phyloP scores from a whole-genome alignment of 2,329 filamentous ascomycete species.

The Rhinocladiella similis region DNA sequence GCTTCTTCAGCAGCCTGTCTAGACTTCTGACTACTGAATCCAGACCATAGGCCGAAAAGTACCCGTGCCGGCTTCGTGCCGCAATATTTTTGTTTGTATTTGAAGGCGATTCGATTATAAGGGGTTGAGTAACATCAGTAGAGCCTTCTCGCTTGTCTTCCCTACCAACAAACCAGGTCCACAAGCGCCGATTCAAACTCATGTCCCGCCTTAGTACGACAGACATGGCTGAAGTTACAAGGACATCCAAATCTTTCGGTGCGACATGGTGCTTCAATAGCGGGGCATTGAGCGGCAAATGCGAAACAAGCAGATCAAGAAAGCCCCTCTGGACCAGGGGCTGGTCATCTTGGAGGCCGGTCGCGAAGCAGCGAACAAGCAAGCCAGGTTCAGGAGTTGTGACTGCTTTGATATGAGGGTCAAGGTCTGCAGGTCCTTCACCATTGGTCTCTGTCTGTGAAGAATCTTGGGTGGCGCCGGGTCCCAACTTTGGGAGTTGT shows the following conservation, averaged over 20 bases:
- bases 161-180: constrained; percentile 92
- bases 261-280: constrained; percentile 77
- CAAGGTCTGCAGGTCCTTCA: constrained; percentile 44
- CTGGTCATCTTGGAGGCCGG: constrained; percentile 83
- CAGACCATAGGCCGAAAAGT: constrained; percentile 80
- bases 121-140: constrained; percentile 7
- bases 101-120: constrained; percentile 2
- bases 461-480: constrained; percentile 32
- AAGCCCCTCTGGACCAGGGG: constrained; percentile 91
- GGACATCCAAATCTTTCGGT: constrained; percentile 72
- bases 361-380: constrained; percentile 85
- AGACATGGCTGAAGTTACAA: constrained; percentile 79
- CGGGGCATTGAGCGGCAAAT: constrained; percentile 79
- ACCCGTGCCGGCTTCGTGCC: constrained; percentile 59
- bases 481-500: constrained; percentile 70
- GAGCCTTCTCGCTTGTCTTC: constrained; percentile 42
- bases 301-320: constrained; percentile 85
- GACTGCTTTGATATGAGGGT: constrained; percentile 62
- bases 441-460: constrained; percentile 30
- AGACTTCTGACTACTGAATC: constrained; percentile 72
- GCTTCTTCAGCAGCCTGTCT: constrained; percentile 69
- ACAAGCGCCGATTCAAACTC: constrained; percentile 92
- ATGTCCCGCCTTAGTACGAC: constrained; percentile 91
- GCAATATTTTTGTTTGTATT: constrained; percentile 29
- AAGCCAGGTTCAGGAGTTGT: constrained; percentile 89